Conservation (phyloP, 768 basidiomycete species). For the Podaxis rugospora region DNA sequence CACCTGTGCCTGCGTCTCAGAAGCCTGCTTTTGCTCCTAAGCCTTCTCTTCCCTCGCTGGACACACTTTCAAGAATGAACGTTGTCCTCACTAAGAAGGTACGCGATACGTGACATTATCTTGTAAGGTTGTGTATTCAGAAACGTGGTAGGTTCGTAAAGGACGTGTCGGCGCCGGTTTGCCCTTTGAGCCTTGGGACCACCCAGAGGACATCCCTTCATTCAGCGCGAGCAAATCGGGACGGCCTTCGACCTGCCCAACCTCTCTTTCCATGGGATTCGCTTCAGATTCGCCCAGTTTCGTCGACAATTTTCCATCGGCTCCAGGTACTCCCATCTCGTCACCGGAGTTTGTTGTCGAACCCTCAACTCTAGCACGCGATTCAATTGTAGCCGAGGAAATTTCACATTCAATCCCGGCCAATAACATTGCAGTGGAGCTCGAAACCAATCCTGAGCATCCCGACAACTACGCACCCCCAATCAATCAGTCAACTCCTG, state of each 20-base stretch:
- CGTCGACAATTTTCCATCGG: not conserved
- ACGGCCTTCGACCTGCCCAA: not conserved
- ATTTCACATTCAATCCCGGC: not conserved
- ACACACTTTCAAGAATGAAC: slow-evolving; percentile 47
- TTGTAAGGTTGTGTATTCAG: slow-evolving; percentile 4
- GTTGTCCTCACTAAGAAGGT: slow-evolving; percentile 44
- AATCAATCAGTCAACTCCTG: not conserved
- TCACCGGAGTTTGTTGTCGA: not conserved
- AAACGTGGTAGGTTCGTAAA: slow-evolving; percentile 37
- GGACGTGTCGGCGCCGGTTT: slow-evolving; percentile 48
- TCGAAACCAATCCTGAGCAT: not conserved
- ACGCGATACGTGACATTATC: slow-evolving; percentile 13
- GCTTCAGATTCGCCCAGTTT: not conserved
- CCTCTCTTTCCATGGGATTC: not conserved
- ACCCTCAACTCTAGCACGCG: not conserved
- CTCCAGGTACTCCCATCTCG: not conserved
- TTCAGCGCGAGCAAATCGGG: not conserved
- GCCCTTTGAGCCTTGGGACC: slow-evolving; percentile 54
- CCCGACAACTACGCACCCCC: not conserved
- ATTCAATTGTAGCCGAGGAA: not conserved
- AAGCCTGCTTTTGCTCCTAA: slow-evolving; percentile 44
- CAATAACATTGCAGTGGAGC: not conserved
- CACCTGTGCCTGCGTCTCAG: slow-evolving; percentile 32
- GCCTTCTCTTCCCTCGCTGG: slow-evolving; percentile 48
- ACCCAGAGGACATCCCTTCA: slow-evolving; percentile 16